Evolutionary conservation across 345 rosid species (phyloP).

Genomic region (Pistacia atlantica): DNA sequence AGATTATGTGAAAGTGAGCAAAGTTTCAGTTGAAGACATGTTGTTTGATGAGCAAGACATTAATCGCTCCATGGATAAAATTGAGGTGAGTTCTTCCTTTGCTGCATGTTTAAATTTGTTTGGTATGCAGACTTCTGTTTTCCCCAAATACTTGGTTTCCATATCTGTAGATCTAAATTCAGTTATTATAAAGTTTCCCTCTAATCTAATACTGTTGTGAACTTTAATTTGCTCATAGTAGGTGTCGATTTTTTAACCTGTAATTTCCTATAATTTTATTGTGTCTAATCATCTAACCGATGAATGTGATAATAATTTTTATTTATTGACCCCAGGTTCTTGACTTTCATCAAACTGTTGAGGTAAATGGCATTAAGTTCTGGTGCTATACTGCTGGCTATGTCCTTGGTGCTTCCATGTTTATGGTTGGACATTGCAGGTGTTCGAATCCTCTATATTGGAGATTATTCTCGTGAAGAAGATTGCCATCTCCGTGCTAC

Average conservation of each 20-base stretch:
- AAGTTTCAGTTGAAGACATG: constrained; percentile 97
- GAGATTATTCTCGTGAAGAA: constrained; percentile 96
- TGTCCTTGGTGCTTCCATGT: constrained; percentile 99
- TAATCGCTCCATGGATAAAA: constrained; percentile 85
- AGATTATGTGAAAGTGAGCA: constrained; percentile 97
- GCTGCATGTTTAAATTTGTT: neutral
- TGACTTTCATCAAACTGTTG: constrained; percentile 92
- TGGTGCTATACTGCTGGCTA: constrained; percentile 99
- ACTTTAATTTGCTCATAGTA: neutral
- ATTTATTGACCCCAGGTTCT: constrained; percentile 50
- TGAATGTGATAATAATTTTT: neutral
- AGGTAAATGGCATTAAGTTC: constrained; percentile 86
- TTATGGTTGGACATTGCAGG: constrained; percentile 97
- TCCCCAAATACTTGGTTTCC: neutral
- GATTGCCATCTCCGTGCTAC: constrained; percentile 95
- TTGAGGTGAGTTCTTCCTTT: constrained; percentile 57
- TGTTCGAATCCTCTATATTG: constrained; percentile 89
- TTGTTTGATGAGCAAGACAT: constrained; percentile 91
- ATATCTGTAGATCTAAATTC: neutral
- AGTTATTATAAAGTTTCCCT: neutral
- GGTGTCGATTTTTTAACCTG: neutral
- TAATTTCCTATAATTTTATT: neutral
- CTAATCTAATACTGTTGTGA: neutral
- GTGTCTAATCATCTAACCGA: neutral
- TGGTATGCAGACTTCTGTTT: neutral